phyloP scores from a whole-genome alignment of 345 rosid species.

The Garcia nutans region DNA sequence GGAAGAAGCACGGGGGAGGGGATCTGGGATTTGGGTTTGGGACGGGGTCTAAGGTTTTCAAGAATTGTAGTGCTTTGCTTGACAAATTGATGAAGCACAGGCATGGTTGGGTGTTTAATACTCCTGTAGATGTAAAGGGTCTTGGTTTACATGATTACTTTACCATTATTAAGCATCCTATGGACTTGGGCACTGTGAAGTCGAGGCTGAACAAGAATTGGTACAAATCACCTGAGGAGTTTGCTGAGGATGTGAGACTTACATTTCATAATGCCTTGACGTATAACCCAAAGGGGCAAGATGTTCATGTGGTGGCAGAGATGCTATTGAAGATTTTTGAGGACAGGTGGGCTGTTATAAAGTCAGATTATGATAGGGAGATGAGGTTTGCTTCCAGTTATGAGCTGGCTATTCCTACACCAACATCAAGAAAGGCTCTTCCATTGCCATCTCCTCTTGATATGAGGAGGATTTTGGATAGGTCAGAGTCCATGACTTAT shows the following conservation, averaged over 20 bases:
- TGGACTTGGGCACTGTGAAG: slow-evolving; percentile 96
- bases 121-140: slow-evolving; percentile 79
- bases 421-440: slow-evolving; percentile 61
- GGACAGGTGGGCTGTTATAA: slow-evolving; percentile 80
- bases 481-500: slow-evolving; percentile 67
- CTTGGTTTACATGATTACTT: slow-evolving; percentile 88
- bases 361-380: slow-evolving; percentile 74
- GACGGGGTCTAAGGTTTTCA: slow-evolving; percentile 54
- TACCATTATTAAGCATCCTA: slow-evolving; percentile 76
- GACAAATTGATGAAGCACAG: slow-evolving; percentile 92
- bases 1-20: slow-evolving; percentile 69
- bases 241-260: slow-evolving; percentile 98
- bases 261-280: slow-evolving; percentile 94
- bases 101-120: slow-evolving; percentile 95
- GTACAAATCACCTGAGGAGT: slow-evolving; percentile 89
- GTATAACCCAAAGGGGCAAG: slow-evolving; percentile 96
- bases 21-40: slow-evolving; percentile 59
- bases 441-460: slow-evolving; percentile 61
- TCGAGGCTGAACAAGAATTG: slow-evolving; percentile 60
- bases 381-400: slow-evolving; percentile 53
- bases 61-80: slow-evolving; percentile 72
- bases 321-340: slow-evolving; percentile 69
- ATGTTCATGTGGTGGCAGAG: slow-evolving; percentile 91
- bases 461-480: slow-evolving; percentile 71
- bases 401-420: slow-evolving; percentile 54